Base-by-base conservation (phyloP, 164 flowering plant species). In the Umbilicus rupestris region DNA sequence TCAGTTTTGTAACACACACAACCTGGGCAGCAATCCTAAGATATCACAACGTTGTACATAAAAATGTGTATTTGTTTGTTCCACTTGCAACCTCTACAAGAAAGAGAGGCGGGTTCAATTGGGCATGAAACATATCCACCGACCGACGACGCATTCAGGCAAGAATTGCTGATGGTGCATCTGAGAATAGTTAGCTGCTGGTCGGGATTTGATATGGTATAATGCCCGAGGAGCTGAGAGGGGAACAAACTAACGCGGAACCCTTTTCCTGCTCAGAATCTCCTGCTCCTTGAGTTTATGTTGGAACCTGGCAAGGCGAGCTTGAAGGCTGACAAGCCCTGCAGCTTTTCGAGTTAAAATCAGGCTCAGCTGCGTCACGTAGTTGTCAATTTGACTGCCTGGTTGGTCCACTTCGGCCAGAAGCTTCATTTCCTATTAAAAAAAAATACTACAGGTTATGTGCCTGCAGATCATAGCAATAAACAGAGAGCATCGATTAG, bases 291-390 rank as follows among this genome's bases (percentile, higher is more conserved):
- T 95, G 2, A 95, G 78, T 24, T 96, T 89, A 66, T 95, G 96
- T 73, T 95, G 99, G 75, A 95, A 95, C 73, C 97, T 83, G 55
- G 97, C 96, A 46, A 95, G 85, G 39, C 97, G 97, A 70, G 97
- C 92, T 78, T 95, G 99, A 42, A 95, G 97, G 74, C 97, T 83
- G 30, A 90, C 97, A 67, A 95, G 73, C 68, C 96, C 84, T 2
- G 99, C 97, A 10, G 96, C 96, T 77, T 95, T 95, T 67, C 96
- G 87, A 7, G 97, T 90, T 52, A 95, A 92, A 76, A 95, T 92
- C 77, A 87, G 87, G 74, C 92, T 87, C 75, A 95, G 70, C 78
- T 88, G 97, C 42, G 88, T 76, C 69, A 95, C 96, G 62, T 92
- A 95, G 74, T 86, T 88, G 75, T 95, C 99, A 15, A 95, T 88